Conservation (phyloP, 169 alveolate genomes). For the Toxoplasma gondii region DNA sequence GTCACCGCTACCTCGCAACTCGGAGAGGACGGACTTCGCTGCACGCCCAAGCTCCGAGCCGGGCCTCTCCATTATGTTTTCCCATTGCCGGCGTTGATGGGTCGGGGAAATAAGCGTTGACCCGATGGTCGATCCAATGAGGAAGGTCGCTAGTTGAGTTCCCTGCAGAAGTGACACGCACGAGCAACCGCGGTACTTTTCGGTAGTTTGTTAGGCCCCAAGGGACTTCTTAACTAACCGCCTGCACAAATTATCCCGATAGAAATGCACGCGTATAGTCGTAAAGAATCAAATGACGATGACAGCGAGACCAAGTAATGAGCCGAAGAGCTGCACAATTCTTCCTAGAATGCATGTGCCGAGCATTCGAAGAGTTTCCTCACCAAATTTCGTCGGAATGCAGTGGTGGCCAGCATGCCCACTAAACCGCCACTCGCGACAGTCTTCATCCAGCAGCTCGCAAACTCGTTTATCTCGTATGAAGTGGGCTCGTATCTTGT, state of each 20-base stretch:
- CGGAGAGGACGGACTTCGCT: neutral
- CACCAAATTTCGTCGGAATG: neutral
- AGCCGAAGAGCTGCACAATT: too few species aligned
- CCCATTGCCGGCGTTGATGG: constrained; percentile 6
- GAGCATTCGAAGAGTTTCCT: neutral
- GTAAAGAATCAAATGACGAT: too few species aligned
- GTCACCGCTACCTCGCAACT: neutral
- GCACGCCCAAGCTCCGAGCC: neutral
- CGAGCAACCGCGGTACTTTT: too few species aligned
- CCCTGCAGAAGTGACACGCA: neutral
- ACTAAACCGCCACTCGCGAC: neutral
- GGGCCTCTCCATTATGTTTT: neutral
- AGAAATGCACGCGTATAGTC: too few species aligned
- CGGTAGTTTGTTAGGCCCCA: too few species aligned
- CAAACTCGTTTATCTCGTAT: neutral
- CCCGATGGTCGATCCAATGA: neutral
- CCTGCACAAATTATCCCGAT: too few species aligned
- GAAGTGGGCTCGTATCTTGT: neutral
- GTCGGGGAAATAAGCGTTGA: neutral
- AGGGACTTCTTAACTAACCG: too few species aligned
- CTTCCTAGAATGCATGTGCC: too few species aligned
- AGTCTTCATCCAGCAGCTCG: neutral
- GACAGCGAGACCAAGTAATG: too few species aligned
- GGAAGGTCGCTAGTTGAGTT: neutral
- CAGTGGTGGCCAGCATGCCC: neutral